Evolutionary conservation across 768 basidiomycete species (phyloP).

Genomic region (Pleurotus pulmonarius): DNA sequence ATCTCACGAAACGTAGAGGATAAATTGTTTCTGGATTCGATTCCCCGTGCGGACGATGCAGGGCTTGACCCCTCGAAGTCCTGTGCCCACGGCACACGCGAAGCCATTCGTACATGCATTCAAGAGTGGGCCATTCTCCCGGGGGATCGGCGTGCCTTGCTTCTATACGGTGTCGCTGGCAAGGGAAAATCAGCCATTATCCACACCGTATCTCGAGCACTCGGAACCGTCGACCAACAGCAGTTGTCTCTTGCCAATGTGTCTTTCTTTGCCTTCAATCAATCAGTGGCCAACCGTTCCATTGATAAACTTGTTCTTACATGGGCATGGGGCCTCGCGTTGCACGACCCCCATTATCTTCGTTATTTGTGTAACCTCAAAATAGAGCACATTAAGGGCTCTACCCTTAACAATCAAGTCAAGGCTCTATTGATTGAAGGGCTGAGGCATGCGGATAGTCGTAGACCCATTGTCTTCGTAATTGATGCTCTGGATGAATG

Average conservation of each 20-base stretch:
- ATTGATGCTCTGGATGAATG: conserved; percentile 22
- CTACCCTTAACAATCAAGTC: not conserved
- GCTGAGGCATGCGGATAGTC: not conserved
- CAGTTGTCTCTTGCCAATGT: conserved; percentile 21
- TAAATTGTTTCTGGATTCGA: not conserved
- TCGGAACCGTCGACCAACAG: conserved; percentile 15
- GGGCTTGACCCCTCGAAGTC: conserved; percentile 5
- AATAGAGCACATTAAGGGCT: not conserved
- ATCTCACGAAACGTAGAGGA: too few relatives aligned
- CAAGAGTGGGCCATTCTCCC: conserved; percentile 16
- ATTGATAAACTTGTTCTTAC: conserved; percentile 25
- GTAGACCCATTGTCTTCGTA: conserved; percentile 10
- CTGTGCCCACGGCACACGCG: conserved; percentile 19
- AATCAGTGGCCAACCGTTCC: conserved; percentile 12
- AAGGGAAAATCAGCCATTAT: conserved; percentile 35
- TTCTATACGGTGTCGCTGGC: conserved; percentile 19
- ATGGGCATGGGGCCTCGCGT: conserved; percentile 20
- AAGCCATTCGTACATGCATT: conserved; percentile 19
- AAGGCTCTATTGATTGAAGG: conserved; percentile 1
- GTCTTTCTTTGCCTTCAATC: conserved; percentile 27
- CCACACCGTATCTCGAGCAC: conserved; percentile 18
- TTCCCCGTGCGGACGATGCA: conserved; percentile 4
- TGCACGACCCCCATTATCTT: not conserved
- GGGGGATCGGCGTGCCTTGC: not conserved
- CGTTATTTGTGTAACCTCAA: not conserved